Base-by-base conservation (phyloP, 331 rosid genomes). In the Rhamnella rubrinervis region DNA sequence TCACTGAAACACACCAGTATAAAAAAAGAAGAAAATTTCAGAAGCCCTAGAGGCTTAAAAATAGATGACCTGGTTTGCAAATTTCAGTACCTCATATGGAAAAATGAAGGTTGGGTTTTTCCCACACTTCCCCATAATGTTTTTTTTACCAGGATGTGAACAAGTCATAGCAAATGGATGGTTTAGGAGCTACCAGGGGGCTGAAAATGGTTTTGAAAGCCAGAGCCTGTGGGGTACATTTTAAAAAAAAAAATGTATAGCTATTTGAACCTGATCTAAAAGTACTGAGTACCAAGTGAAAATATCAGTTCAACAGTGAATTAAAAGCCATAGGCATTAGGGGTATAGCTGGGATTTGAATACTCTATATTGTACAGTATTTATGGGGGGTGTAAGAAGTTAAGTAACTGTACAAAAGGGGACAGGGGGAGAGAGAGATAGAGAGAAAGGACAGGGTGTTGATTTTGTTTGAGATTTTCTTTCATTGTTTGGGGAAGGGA, bases 381-480 rank as follows among this genome's bases (percentile, higher is more conserved):
- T 74, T 61, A 72, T 71, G 66, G 68, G 52, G 60, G n/a, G 20
- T 19, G 62, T 65, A 77, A 70, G 84, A 82, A 73, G 80, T 79
- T 70, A 65, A 52, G 88, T 73, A 77, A 84, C 73, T 58, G 73
- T 61, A 58, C 80, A 71, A 65, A 66, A 63, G 68, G 68, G 66
- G 73, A 73, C 70, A 71, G 65, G 37, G 26, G 52, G 63, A 41
- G 60, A 20, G 51, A 39, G 11, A 59, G 57, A 63, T 59, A 47
- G 52, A 80, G 39, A 35, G 64, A 72, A 81, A 81, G 88, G 80
- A 83, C 66, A 8, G 12, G 21, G 20, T 51, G 63, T 80, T 86
- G 88, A 86, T 86, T 80, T 84, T 72, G 71, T 78, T 58, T 77
- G 77, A 78, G 76, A 84, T 84, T 89, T 89, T 74, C 79, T 71